Evolutionary conservation across 1,139 yeast species (phyloP).

Genomic region (Debaryomycetaceae sp.): DNA sequence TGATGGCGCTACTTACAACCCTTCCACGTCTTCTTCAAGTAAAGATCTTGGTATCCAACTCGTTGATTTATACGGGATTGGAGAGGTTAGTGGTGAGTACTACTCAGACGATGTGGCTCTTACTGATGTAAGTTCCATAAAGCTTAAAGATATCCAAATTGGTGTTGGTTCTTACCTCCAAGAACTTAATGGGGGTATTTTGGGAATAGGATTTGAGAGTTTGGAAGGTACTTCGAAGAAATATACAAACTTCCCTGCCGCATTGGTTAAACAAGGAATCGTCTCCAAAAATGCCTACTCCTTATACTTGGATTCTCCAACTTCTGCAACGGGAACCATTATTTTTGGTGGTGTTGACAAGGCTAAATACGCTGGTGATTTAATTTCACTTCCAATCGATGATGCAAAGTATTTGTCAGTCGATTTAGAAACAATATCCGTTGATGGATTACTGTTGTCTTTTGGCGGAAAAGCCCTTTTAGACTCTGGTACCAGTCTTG

Average conservation of each 20-base stretch:
- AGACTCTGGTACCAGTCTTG: slow-evolving; percentile 30
- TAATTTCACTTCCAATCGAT: slow-evolving; percentile 23
- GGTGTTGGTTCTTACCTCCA: slow-evolving; percentile 1
- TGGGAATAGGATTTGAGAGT: slow-evolving; percentile 52
- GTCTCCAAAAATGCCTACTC: slow-evolving; percentile 52
- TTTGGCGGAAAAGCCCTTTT: slow-evolving; percentile 7
- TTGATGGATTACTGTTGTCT: too few species aligned
- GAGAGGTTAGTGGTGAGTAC: slow-evolving; percentile 40
- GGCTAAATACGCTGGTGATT: slow-evolving; percentile 47
- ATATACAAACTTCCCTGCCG: slow-evolving; percentile 58
- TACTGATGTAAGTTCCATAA: background rate
- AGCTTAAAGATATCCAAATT: background rate
- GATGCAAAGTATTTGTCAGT: too few species aligned
- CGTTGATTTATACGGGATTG: slow-evolving; percentile 25
- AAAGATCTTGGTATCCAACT: slow-evolving; percentile 36
- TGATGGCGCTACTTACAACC: slow-evolving; percentile 58
- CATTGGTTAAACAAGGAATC: slow-evolving; percentile 47
- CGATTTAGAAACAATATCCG: too few species aligned
- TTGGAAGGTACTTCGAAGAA: slow-evolving; percentile 16
- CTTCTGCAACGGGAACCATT: slow-evolving; percentile 42
- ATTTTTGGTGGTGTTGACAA: slow-evolving; percentile 60
- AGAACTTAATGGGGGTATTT: slow-evolving; percentile 53
- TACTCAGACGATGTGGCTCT: slow-evolving; percentile 6
- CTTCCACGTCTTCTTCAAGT: slow-evolving; percentile 43
- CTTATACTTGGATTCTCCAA: slow-evolving; percentile 44